Evolutionary conservation across 2,329 filamentous ascomycete genomes (phyloP).

Genomic region (Trichoderma asperellum): DNA sequence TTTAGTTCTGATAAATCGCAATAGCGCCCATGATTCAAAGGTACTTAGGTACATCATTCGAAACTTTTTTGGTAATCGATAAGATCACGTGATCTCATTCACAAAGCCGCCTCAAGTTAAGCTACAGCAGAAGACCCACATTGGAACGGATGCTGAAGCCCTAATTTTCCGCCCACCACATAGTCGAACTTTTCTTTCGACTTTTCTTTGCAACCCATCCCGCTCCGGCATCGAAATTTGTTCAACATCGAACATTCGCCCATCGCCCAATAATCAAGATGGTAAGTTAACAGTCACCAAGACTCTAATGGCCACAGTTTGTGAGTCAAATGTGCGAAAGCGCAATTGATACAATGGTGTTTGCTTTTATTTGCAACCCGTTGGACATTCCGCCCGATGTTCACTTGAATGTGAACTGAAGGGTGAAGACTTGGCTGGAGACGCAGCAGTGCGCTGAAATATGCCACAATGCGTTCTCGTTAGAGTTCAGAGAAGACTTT

Average conservation of each 20-base stretch:
- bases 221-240: slow-evolving; percentile 41
- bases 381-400: slow-evolving; percentile 43
- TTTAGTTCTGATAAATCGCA: neutral
- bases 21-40: neutral
- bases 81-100: slow-evolving; percentile 24
- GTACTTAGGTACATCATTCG: neutral
- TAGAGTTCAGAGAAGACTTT: slow-evolving; percentile 92
- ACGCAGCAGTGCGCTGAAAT: slow-evolving; percentile 56
- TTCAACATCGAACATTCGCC: slow-evolving; percentile 42
- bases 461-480: slow-evolving; percentile 66
- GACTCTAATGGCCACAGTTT: slow-evolving; percentile 48
- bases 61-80: slow-evolving; percentile 11
- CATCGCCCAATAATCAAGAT: slow-evolving; percentile 46
- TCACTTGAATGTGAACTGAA: slow-evolving; percentile 33
- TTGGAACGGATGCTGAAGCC: slow-evolving; percentile 38
- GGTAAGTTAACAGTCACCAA: slow-evolving; percentile 45
- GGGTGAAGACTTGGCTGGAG: slow-evolving; percentile 71
- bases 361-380: slow-evolving; percentile 39
- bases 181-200: slow-evolving; percentile 37
- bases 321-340: slow-evolving; percentile 42
- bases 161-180: slow-evolving; percentile 46
- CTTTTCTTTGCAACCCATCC: slow-evolving; percentile 35
- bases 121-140: slow-evolving; percentile 8
- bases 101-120: slow-evolving; percentile 7
- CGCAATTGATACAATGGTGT: slow-evolving; percentile 42